Evolutionary conservation across 352 stramenopile species (phyloP).

Genomic region (Pythium catenulatum): DNA sequence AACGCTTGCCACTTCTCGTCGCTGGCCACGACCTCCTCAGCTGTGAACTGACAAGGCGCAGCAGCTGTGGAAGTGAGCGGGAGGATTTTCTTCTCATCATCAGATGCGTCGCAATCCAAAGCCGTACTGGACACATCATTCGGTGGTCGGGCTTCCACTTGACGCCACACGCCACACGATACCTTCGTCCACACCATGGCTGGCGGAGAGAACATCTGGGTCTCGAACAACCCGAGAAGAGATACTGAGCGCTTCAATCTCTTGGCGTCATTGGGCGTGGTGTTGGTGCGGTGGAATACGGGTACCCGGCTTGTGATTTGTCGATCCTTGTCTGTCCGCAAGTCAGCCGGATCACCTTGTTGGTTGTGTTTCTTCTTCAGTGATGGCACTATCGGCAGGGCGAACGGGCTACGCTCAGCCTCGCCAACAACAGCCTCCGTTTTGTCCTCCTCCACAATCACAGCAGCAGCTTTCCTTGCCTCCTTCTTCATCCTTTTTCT

Average conservation of each 20-base stretch:
- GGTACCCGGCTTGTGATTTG: too few relatives aligned
- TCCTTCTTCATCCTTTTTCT: constrained; percentile 21
- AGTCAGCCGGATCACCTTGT: too few relatives aligned
- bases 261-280: too few relatives aligned
- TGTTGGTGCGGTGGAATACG: background rate
- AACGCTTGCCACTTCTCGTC: constrained; percentile 61
- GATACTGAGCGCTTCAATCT: background rate
- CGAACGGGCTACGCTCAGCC: constrained; percentile 18
- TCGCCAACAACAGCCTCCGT: background rate
- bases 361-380: constrained; percentile 31
- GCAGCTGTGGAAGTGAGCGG: background rate
- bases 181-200: constrained; percentile 32
- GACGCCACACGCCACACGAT: constrained; percentile 8
- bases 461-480: background rate
- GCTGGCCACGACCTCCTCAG: background rate
- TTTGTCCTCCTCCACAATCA: background rate
- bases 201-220: background rate
- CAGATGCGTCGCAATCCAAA: too few relatives aligned
- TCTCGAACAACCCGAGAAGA: background rate
- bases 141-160: background rate
- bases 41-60: background rate
- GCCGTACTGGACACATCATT: too few relatives aligned
- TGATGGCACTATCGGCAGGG: constrained; percentile 24
- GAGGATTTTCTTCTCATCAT: background rate
- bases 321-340: too few relatives aligned